Percentiles rank a stretch among this genome's conserved stretches.
These are phyloP conservation scores for Lentinula sp. DNA, from an alignment of 768 basidiomycete genomes.

Conservation along the genomic window DNA sequence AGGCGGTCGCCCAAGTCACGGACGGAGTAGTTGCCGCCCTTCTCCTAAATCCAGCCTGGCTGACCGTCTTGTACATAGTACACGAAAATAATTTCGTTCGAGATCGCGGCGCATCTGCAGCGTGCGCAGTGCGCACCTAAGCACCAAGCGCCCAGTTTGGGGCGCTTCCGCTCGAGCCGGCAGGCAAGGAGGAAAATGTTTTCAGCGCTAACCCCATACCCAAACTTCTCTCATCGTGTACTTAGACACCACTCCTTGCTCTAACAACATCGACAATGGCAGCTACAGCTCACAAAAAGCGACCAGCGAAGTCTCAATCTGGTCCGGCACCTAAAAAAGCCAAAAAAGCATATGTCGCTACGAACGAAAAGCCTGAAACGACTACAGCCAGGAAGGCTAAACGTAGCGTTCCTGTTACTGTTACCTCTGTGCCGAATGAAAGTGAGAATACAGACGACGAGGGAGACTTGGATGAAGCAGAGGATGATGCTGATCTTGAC, in stretches of 20 bases:
- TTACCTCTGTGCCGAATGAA: conserved; percentile 6
- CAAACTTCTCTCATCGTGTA: too few relatives aligned
- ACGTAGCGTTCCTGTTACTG: conserved; percentile 59
- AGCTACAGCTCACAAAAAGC: neutral
- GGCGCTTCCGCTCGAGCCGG: too few relatives aligned
- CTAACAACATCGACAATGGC: neutral
- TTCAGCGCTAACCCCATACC: too few relatives aligned
- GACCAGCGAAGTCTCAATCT: neutral
- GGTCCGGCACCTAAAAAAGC: neutral
- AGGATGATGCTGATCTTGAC: conserved; percentile 27
- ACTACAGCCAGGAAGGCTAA: conserved; percentile 29
- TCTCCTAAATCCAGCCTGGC: too few relatives aligned
- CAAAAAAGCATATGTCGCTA: neutral
- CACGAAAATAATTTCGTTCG: too few relatives aligned
- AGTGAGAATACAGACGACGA: conserved; percentile 17
- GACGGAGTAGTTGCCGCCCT: too few relatives aligned
- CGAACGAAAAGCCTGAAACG: neutral
- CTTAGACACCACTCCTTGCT: neutral
- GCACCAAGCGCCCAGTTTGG: too few relatives aligned
- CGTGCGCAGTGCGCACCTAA: too few relatives aligned
- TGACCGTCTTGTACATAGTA: too few relatives aligned
- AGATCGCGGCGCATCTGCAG: too few relatives aligned
- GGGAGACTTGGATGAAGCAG: conserved; percentile 35
- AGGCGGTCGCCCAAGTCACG: too few relatives aligned
- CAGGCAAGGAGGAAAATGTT: too few relatives aligned